Evolutionary conservation across 176 grass and related monocot genomes (phyloP), one percentile per base, ranked within the genome.

Genomic region (Carex scoparia): DNA sequence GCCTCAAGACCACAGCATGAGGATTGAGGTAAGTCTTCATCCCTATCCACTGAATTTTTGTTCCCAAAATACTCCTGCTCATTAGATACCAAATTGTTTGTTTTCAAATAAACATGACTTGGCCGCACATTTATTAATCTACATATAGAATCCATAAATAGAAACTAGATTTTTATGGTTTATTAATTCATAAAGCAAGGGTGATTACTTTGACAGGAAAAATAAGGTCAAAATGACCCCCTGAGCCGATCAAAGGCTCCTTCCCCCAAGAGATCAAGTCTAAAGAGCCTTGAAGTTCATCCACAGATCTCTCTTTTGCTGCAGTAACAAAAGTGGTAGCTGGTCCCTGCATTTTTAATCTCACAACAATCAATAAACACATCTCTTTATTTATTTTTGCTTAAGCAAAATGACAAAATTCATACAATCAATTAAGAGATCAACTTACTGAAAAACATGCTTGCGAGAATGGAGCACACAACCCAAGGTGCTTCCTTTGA

Each of bases 381-480:
- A 10, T 85, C 55, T 83, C 7, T 55, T 63, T 51, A 2, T 1
- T 46, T 51, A 11, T 2, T 51, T 23, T 32, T 56, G 10, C 23
- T 54, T 31, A 62, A 86, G 53, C 79, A 38, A 71, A 48, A 84
- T 86, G 9, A 48, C 1, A 27, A 56, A 77, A 16, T 57, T 16
- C 27, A 33, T 57, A 35, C 78, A 75, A 79, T 90, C 1, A 89
- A 60, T 42, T 78, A 84, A 79, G 31, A 28, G 62, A 61, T 63
- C n/a, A 70, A 93, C 95, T 94, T 79, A 98, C 95, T 71, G 92
- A 87, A 86, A 98, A 93, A 80, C 91, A 98, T 72, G 95, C 93
- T 95, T 95, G 93, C 48, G 86, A 87, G 87, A 98, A 98, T 81
- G 95, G 95, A 89, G 93, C 92, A 53, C 93, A 93, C 55, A 94